Base-by-base conservation (phyloP, 306 rosid genomes). In the Acacia confusa region DNA sequence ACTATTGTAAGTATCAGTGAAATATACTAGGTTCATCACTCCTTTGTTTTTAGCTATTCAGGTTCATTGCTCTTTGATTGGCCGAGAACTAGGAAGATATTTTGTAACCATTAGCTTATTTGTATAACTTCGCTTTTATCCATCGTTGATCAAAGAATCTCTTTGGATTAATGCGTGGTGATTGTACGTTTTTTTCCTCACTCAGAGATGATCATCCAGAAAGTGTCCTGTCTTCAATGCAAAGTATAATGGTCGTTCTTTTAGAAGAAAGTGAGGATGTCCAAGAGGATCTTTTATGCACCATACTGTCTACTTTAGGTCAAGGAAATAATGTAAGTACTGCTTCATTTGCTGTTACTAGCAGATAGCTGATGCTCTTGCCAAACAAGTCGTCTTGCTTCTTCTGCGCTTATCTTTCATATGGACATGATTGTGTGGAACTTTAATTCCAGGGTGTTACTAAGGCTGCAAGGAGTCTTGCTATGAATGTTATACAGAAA, bases 261-360 rank as follows among this genome's bases (percentile, higher is more conserved):
- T 79, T 96, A 81, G 99, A 94, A 88, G 99, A 96, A 89, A 96
- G 99, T 53, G 99, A 96, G 89, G 98, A 96, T 76, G 84, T 94
- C 58, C 86, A 75, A 20, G 97, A 91, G 70, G 95, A 92, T 76
- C 93, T 94, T 60, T 84, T 96, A 47, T 86, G 82, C 74, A 85
- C 83, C 82, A 77, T 96, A 78, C 82, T 96, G 75, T 89, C 99
- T 79, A 84, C 87, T 70, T 85, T 96, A 85, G 97, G 97, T 63
- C 97, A 89, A 65, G 90, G 86, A 75, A 92, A 86, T 87, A 94
- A 78, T 70, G 99, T 96, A 87, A 86, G 97, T 78, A 57, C 70
- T 82, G 34, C 73, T 82, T 36, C 38, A 77, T 81, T 66, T 70
- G 67, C 83, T 68, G 47, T 78, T 80, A 50, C 75, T 24, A 65